Evolutionary conservation across 2,329 filamentous ascomycete species (phyloP).

Genomic region (Metarhizium robertsii): DNA sequence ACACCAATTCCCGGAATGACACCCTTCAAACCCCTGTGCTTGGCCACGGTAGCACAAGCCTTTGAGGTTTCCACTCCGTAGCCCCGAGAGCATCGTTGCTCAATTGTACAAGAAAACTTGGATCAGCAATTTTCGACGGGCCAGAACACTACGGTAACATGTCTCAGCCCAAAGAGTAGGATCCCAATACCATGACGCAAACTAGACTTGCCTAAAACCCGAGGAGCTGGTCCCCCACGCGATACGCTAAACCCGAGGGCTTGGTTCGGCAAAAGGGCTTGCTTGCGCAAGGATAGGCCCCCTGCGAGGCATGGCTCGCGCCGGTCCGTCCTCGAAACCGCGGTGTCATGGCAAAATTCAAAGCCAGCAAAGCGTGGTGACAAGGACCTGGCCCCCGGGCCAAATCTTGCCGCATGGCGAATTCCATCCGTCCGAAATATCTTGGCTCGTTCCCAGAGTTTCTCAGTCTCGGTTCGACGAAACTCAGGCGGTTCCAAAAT

Average conservation of each 20-base stretch:
- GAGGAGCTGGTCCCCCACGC: conserved; percentile 18
- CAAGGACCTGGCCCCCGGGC: neutral
- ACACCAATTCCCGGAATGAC: no score
- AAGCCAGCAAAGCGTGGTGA: neutral
- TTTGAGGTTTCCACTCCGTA: neutral
- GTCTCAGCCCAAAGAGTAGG: neutral
- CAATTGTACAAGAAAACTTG: neutral
- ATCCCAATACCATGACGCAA: neutral
- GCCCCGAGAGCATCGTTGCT: neutral
- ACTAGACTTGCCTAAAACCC: conserved; percentile 10
- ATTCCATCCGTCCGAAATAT: neutral
- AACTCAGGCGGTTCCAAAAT: no score
- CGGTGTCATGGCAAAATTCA: neutral
- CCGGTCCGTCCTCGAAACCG: neutral
- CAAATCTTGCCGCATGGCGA: neutral
- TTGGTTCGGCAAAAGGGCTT: conserved; percentile 23
- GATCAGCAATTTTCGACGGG: neutral
- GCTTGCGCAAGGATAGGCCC: conserved; percentile 16
- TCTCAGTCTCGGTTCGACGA: neutral
- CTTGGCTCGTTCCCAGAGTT: neutral
- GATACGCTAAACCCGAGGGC: conserved; percentile 19
- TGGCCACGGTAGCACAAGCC: neutral
- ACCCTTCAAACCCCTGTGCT: neutral
- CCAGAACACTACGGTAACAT: neutral
- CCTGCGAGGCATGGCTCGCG: conserved; percentile 6